Evolutionary conservation across 352 stramenopile genomes (phyloP).

Genomic region (Blastocystis sp.): DNA sequence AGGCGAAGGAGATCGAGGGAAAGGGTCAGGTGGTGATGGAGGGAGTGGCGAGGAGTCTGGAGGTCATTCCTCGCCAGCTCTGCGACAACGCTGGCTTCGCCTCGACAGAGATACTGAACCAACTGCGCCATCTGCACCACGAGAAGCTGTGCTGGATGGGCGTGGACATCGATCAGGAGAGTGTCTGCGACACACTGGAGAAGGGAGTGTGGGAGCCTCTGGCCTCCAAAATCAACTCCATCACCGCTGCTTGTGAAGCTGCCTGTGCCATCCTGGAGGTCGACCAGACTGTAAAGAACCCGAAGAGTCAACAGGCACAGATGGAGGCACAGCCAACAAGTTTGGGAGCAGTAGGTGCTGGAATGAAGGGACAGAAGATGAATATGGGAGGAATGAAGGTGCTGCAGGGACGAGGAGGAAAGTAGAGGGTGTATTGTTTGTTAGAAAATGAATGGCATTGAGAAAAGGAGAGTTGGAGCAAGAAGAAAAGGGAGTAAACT

Average conservation of each 20-base stretch:
- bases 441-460: not conserved
- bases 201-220: slow-evolving; percentile 94
- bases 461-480: not conserved
- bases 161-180: slow-evolving; percentile 90
- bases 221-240: slow-evolving; percentile 96
- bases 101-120: slow-evolving; percentile 92
- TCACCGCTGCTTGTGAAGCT: slow-evolving; percentile 88
- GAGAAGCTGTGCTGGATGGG: slow-evolving; percentile 87
- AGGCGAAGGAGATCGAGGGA: slow-evolving; percentile 79
- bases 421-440: not conserved
- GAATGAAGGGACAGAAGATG: slow-evolving; percentile 15
- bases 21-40: slow-evolving; percentile 92
- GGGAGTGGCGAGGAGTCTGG: slow-evolving; percentile 90
- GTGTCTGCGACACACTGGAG: slow-evolving; percentile 93
- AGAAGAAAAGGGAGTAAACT: not conserved
- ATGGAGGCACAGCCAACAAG: slow-evolving; percentile 3
- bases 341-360: not conserved
- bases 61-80: slow-evolving; percentile 94
- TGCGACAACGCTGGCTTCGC: slow-evolving; percentile 97
- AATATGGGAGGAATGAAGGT: slow-evolving; percentile 56
- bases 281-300: slow-evolving; percentile 97
- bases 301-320: slow-evolving; percentile 85
- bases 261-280: slow-evolving; percentile 96
- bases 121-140: slow-evolving; percentile 89
- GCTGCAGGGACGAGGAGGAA: slow-evolving; percentile 35